Evolutionary conservation across 352 stramenopile genomes (phyloP), one percentile per base, ranked within the genome.

Genomic region (Globisporangium camurandrum): DNA sequence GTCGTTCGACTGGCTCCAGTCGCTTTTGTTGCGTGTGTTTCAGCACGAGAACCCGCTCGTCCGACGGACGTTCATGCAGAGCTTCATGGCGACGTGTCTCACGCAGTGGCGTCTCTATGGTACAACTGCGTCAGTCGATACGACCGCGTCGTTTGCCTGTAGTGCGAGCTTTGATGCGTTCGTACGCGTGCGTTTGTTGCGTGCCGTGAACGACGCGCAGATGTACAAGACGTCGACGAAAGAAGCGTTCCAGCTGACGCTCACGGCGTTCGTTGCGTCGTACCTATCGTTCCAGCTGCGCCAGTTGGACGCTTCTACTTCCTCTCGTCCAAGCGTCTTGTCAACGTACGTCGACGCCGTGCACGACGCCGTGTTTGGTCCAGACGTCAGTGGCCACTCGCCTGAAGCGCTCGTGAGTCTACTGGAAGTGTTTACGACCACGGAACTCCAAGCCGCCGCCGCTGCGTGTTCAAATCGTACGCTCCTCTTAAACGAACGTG

Each of bases 1-100:
- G 17, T 82, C 68, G 22, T 93, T 93, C 43, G 64, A 78, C 46
- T 93, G 82, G 79, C 66, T 88, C 34, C 66, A 86, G 51, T 86
- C 75, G 44, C 57, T 93, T 1, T 38, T 93, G 22, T 57, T 81
- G 28, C 78, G 75, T 2, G 68, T 88, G 16, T 90, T 88, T 54
- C 60, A 61, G 11, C 81, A 93, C 56, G 79, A 93, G 30, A 90
- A 90, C 45, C 69, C 81, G 8, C 58, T 84, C 43, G 73, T 89
- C 19, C 85, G 85, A 26, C 73, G 82, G 22, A 57, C 85, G 19
- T 89, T 88, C 50, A 59, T 91, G 28, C 71, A 67, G 2, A 71
- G 82, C 16, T 88, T 88, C 48, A 88, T 88, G 72, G 51, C 67
- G 27, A 63, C 49, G 1, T 79, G 57, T 26, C 26, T 75, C 1